Conservation (phyloP, 768 basidiomycete genomes). For the Baorangia bicolor region DNA sequence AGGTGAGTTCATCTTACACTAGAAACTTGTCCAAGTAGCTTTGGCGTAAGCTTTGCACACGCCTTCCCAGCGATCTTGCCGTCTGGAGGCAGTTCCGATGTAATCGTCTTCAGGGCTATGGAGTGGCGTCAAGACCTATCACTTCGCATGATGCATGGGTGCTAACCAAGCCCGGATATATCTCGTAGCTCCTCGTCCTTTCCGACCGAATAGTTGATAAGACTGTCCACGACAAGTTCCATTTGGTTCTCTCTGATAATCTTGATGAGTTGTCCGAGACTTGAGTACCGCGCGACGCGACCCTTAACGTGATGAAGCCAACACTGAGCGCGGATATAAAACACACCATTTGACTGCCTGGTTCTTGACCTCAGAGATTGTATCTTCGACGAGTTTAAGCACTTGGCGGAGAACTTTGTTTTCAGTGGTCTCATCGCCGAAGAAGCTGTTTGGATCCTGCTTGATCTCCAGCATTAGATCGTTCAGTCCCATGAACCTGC, state of each 20-base stretch:
- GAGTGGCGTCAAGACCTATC: slow-evolving; percentile 5
- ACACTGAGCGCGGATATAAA: background rate
- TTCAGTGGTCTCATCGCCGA: slow-evolving; percentile 85
- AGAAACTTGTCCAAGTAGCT: slow-evolving; percentile 74
- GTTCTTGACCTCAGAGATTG: slow-evolving; percentile 98
- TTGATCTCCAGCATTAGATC: slow-evolving; percentile 90
- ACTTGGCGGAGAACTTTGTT: slow-evolving; percentile 83
- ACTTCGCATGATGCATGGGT: background rate
- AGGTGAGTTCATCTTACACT: slow-evolving; percentile 48
- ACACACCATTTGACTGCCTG: slow-evolving; percentile 90
- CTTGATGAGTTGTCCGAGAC: slow-evolving; percentile 88
- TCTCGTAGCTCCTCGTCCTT: slow-evolving; percentile 93
- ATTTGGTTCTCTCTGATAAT: slow-evolving; percentile 81
- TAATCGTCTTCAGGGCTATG: slow-evolving; percentile 91
- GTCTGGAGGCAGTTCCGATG: slow-evolving; percentile 82
- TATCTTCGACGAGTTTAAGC: slow-evolving; percentile 84
- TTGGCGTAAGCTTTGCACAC: slow-evolving; percentile 82
- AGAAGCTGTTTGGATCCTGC: slow-evolving; percentile 69
- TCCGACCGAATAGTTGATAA: slow-evolving; percentile 81
- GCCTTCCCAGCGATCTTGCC: slow-evolving; percentile 76
- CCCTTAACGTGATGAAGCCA: slow-evolving; percentile 3
- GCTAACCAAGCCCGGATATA: slow-evolving; percentile 84
- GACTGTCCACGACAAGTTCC: slow-evolving; percentile 83
- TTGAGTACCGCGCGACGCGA: slow-evolving; percentile 31
- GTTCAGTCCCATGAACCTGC: slow-evolving; percentile 96